A percentile compares a stretch with the other conserved stretches of the same genome.
Evolutionary conservation across 345 rosid genomes (phyloP).

Genomic region (Pelargonium nanum): DNA sequence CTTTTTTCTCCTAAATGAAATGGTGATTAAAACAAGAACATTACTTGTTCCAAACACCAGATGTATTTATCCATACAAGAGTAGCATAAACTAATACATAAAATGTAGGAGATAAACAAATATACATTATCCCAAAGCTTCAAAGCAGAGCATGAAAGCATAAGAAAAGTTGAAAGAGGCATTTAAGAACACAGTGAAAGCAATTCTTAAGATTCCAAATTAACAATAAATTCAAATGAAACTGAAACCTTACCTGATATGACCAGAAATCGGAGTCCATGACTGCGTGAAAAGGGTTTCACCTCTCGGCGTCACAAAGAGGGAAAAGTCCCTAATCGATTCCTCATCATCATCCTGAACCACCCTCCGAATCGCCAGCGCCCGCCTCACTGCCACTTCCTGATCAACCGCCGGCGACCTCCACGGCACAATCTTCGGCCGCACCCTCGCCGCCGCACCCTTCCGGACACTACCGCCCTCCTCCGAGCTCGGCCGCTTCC

Average conservation of each 20-base stretch:
- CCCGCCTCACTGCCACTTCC: conserved; percentile 54
- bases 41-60: background rate
- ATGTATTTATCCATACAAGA: background rate
- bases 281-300: conserved; percentile 70
- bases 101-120: too few relatives aligned
- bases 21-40: background rate
- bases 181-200: background rate
- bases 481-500: conserved; percentile 17
- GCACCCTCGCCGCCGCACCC: conserved; percentile 30
- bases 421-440: conserved; percentile 42
- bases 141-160: too few relatives aligned
- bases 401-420: conserved; percentile 38
- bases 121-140: too few relatives aligned
- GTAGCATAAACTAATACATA: too few relatives aligned
- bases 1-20: too few relatives aligned
- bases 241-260: conserved; percentile 37
- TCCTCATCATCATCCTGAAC: conserved; percentile 41
- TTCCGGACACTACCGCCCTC: conserved; percentile 17
- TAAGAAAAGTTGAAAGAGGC: too few relatives aligned
- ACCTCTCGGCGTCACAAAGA: conserved; percentile 48
- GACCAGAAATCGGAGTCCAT: conserved; percentile 49
- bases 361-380: conserved; percentile 54
- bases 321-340: conserved; percentile 35
- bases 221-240: background rate
- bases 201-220: background rate